phyloP scores from a whole-genome alignment of 352 stramenopile genomes.

The Phytophthora macrochlamydospora region DNA sequence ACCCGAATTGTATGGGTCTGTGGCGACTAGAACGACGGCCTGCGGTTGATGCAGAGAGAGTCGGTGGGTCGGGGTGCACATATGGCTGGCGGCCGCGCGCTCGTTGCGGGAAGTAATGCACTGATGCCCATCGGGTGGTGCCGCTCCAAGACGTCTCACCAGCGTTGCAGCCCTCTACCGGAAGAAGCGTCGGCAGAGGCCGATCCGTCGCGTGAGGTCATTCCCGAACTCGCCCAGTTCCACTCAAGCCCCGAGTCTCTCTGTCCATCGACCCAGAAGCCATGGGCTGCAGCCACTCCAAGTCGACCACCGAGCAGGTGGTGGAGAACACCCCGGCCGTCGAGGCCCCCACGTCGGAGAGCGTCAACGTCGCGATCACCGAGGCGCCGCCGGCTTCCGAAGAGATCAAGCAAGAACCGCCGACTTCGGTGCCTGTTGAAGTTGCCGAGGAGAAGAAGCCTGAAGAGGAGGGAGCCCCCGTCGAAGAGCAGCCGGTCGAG shows the following conservation, averaged over 20 bases:
- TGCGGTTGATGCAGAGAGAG: conserved; percentile 3
- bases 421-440: conserved; percentile 11
- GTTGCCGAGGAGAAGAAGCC: conserved; percentile 7
- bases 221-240: conserved; percentile 34
- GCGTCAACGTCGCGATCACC: conserved; percentile 6
- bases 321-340: conserved; percentile 26
- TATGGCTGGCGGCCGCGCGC: conserved; percentile 10
- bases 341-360: conserved; percentile 18
- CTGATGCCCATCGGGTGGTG: conserved; percentile 11
- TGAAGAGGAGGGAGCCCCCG: conserved; percentile 14
- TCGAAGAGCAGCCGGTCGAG: conserved; percentile 13
- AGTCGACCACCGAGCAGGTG: conserved; percentile 48
- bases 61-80: not conserved
- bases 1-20: not conserved
- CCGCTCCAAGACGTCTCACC: conserved; percentile 10
- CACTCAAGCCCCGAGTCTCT: conserved; percentile 20
- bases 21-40: conserved; percentile 5
- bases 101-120: conserved; percentile 21
- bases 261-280: not conserved
- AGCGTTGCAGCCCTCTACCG: conserved; percentile 8
- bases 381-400: conserved; percentile 12
- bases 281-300: conserved; percentile 76
- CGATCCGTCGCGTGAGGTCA: conserved; percentile 12
- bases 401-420: conserved; percentile 4
- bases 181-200: not conserved